Percentiles rank a stretch among this genome's conserved stretches.
These are phyloP conservation scores for Xerocomus amazonicus DNA, from an alignment of 1,284 basidiomycete species.

Conservation along the genomic window DNA sequence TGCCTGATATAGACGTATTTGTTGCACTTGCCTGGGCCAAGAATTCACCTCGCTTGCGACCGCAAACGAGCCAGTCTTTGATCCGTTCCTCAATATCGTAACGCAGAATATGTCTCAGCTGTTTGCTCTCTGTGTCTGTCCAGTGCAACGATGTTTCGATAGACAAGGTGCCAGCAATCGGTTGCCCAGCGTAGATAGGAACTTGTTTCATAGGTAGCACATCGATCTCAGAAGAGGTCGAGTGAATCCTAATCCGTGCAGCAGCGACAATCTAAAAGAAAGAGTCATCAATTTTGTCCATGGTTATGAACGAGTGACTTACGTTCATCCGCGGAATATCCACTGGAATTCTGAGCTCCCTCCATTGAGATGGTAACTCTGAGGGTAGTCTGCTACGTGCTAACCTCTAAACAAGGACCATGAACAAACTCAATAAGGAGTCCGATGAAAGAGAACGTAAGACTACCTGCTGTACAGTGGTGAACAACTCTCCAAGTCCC, in stretches of 20 bases:
- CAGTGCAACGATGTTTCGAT: conserved; percentile 74
- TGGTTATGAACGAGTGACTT: conserved; percentile 28
- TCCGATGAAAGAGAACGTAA: neutral
- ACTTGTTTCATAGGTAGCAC: conserved; percentile 28
- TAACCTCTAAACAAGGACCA: conserved; percentile 21
- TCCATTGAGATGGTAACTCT: conserved; percentile 42
- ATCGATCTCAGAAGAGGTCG: conserved; percentile 30
- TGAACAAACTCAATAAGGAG: neutral
- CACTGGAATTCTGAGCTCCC: conserved; percentile 72
- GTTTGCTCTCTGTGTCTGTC: conserved; percentile 48
- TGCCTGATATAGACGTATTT: neutral
- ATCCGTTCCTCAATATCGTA: conserved; percentile 76
- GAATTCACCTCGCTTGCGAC: conserved; percentile 76
- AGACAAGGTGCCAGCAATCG: conserved; percentile 59
- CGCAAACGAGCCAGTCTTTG: conserved; percentile 80
- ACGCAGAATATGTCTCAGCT: conserved; percentile 51
- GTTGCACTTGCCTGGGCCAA: conserved; percentile 50
- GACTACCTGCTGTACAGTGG: conserved; percentile 40
- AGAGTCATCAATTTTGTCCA: neutral
- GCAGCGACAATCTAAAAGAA: conserved; percentile 62
- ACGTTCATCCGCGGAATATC: conserved; percentile 80
- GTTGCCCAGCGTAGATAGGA: conserved; percentile 74
- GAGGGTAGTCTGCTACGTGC: conserved; percentile 12
- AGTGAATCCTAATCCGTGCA: conserved; percentile 52
- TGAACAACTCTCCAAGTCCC: conserved; percentile 38